Evolutionary conservation across 805 yeast species (phyloP).

Genomic region (Cyberlindnera amylophila): DNA sequence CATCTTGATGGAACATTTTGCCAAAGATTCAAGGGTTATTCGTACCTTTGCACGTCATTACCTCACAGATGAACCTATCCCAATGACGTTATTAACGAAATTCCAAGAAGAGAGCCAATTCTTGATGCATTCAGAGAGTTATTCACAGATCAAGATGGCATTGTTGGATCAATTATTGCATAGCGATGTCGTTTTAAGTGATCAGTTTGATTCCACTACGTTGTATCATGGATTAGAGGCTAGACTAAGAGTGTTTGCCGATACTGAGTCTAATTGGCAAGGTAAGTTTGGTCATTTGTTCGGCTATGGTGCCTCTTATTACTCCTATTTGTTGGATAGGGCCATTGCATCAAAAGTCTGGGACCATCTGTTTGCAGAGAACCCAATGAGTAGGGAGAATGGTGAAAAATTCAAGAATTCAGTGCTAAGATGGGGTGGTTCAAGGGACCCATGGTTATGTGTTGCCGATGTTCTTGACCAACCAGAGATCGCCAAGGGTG

Average conservation of each 20-base stretch:
- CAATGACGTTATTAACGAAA: slow-evolving; percentile 43
- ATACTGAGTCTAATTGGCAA: slow-evolving; percentile 77
- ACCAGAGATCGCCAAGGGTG: slow-evolving; percentile 61
- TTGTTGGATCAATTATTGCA: slow-evolving; percentile 81
- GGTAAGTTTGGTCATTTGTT: slow-evolving; percentile 91
- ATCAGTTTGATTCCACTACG: slow-evolving; percentile 51
- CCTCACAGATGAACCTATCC: slow-evolving; percentile 57
- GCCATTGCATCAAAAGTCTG: slow-evolving; percentile 89
- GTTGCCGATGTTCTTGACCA: slow-evolving; percentile 73
- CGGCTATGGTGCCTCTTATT: slow-evolving; percentile 92
- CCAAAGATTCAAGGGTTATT: slow-evolving; percentile 75
- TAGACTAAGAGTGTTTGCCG: slow-evolving; percentile 58
- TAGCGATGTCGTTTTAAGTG: slow-evolving; percentile 31
- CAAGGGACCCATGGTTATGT: slow-evolving; percentile 83
- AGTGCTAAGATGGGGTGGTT: slow-evolving; percentile 91
- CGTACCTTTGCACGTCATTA: slow-evolving; percentile 66
- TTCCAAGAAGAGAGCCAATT: slow-evolving; percentile 49
- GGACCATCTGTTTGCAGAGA: slow-evolving; percentile 61
- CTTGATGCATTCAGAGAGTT: slow-evolving; percentile 68
- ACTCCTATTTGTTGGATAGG: slow-evolving; percentile 85
- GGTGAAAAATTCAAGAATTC: slow-evolving; percentile 71
- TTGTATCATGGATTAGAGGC: slow-evolving; percentile 66
- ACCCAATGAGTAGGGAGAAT: slow-evolving; percentile 68
- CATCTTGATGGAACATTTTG: slow-evolving; percentile 92
- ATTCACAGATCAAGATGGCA: slow-evolving; percentile 88